Percentiles rank a stretch among this genome's conserved stretches.
Conservation (phyloP, 2,329 filamentous ascomycete genomes). For the Cladophialophora psammophila region DNA sequence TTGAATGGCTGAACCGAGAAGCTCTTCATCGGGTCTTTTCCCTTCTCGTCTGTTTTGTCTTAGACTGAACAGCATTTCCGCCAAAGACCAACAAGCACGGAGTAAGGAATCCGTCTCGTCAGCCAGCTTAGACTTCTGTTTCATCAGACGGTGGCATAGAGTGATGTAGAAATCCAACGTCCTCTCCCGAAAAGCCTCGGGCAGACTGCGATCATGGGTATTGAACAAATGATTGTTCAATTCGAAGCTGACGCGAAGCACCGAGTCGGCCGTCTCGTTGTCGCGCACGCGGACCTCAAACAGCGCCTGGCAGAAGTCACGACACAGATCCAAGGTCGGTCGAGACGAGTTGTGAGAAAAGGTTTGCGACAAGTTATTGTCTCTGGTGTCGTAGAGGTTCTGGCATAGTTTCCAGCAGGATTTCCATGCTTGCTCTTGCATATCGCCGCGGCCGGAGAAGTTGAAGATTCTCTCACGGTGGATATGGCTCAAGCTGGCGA, state of each 20-base stretch:
- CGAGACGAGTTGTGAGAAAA: conserved; percentile 56
- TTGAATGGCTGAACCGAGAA: conserved; percentile 85
- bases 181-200: conserved; percentile 84
- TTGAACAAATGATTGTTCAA: conserved; percentile 95
- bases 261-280: conserved; percentile 82
- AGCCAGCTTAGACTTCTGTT: conserved; percentile 78
- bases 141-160: conserved; percentile 94
- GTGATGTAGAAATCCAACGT: conserved; percentile 96
- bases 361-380: conserved; percentile 72
- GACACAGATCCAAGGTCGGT: conserved; percentile 82
- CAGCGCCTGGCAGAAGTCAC: conserved; percentile 88
- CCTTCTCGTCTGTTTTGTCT: conserved; percentile 81
- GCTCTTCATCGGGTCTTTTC: conserved; percentile 77
- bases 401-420: conserved; percentile 94
- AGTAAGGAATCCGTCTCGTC: conserved; percentile 86
- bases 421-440: conserved; percentile 89
- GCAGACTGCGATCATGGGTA: conserved; percentile 82
- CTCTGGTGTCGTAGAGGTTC: conserved; percentile 80
- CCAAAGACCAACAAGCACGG: conserved; percentile 85
- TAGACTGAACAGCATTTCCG: conserved; percentile 91
- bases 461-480: conserved; percentile 82
- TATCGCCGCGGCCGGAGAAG: conserved; percentile 75
- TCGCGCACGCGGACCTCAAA: conserved; percentile 83
- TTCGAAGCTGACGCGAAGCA: conserved; percentile 91
- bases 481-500: conserved; percentile 83